phyloP scores from a whole-genome alignment of 2,329 filamentous ascomycete species.

The Fusarium austroafricanum region DNA sequence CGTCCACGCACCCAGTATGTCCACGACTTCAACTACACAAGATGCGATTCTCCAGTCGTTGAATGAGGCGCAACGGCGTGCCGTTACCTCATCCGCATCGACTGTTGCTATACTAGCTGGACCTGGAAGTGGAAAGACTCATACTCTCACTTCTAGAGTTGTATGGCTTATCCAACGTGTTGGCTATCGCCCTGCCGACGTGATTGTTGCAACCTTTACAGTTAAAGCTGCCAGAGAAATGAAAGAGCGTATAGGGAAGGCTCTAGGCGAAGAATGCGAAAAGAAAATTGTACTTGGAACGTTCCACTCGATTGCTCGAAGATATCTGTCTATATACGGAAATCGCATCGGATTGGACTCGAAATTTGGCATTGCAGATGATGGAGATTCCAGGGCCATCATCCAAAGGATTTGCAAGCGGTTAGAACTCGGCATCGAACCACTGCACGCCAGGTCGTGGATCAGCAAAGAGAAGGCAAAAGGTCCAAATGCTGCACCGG shows the following conservation, averaged over 20 bases:
- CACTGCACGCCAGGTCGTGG: conserved; percentile 75
- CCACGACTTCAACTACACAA: conserved; percentile 40
- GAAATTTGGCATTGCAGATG: conserved; percentile 92
- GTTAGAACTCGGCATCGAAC: conserved; percentile 74
- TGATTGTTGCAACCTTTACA: conserved; percentile 96
- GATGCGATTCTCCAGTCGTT: conserved; percentile 59
- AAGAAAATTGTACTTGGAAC: conserved; percentile 87
- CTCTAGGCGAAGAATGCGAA: conserved; percentile 82
- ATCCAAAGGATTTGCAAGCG: conserved; percentile 85
- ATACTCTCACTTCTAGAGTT: conserved; percentile 91
- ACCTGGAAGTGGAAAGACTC: conserved; percentile 87
- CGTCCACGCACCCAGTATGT: conserved; percentile 45
- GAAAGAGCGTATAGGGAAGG: conserved; percentile 83
- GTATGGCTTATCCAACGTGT: conserved; percentile 84
- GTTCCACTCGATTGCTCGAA: conserved; percentile 91
- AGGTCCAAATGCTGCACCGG: conserved; percentile 60
- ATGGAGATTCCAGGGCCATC: conserved; percentile 81
- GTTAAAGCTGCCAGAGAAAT: conserved; percentile 95
- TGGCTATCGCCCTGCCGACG: conserved; percentile 82
- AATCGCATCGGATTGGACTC: conserved; percentile 82
- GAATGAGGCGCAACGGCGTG: conserved; percentile 66
- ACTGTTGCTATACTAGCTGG: conserved; percentile 76
- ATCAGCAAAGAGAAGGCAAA: conserved; percentile 77
- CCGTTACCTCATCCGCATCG: conserved; percentile 63
- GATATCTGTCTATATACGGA: conserved; percentile 87